phyloP scores from a whole-genome alignment of 495 filamentous ascomycete genomes.

The Tuber calosporum region DNA sequence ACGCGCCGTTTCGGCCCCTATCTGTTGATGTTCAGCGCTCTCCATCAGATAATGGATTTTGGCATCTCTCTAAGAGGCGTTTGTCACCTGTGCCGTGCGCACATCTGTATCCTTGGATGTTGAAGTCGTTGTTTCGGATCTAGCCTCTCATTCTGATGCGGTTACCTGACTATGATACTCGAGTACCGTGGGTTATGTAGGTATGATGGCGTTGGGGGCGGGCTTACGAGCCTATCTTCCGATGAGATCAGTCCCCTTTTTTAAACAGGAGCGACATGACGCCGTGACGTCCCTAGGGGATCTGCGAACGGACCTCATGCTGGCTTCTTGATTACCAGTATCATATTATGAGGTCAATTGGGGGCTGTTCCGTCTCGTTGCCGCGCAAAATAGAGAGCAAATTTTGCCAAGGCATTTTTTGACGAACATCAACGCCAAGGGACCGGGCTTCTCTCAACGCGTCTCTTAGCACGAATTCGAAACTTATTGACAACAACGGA shows the following conservation, averaged over 20 bases:
- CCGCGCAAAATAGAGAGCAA: not conserved
- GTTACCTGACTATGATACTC: not conserved
- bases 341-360: not conserved
- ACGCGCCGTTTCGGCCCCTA: not conserved
- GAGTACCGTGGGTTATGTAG: not conserved
- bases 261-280: not conserved
- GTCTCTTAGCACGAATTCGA: not conserved
- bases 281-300: not conserved
- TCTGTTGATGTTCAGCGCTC: not conserved
- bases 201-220: not conserved
- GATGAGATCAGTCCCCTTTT: not conserved
- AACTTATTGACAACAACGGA: not conserved
- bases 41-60: not conserved
- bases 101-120: not conserved
- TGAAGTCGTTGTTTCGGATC: not conserved
- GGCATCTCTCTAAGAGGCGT: not conserved
- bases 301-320: not conserved
- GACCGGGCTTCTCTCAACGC: not conserved
- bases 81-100: not conserved
- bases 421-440: not conserved
- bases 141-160: not conserved
- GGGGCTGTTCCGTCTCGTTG: not conserved
- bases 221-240: not conserved
- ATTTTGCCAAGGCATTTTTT: conserved; percentile 1
- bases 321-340: not conserved